phyloP scores from a whole-genome alignment of 495 filamentous ascomycete genomes.

The Daldinia loculata region DNA sequence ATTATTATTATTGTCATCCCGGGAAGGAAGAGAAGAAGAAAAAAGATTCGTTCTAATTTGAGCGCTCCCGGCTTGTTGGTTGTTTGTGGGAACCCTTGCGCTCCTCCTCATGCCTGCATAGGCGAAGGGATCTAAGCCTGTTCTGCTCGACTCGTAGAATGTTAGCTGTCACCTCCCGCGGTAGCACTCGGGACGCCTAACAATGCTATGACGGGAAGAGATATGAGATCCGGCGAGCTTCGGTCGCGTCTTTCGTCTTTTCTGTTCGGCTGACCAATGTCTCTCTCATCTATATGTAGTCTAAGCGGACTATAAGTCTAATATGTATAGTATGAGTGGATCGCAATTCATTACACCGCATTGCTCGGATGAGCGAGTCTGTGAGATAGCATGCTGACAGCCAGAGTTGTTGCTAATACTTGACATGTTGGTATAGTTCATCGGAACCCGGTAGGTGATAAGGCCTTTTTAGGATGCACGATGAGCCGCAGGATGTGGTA shows the following conservation, averaged over 20 bases:
- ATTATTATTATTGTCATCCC: neutral
- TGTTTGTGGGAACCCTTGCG: slow-evolving; percentile 34
- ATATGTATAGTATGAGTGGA: slow-evolving; percentile 15
- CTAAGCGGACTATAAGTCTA: neutral
- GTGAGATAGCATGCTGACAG: neutral
- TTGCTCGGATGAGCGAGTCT: neutral
- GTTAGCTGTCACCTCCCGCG: slow-evolving; percentile 26
- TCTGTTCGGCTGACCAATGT: neutral
- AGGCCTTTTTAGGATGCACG: slow-evolving; percentile 12
- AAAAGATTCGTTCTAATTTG: slow-evolving; percentile 6
- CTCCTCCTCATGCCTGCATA: slow-evolving; percentile 27
- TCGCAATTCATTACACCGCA: slow-evolving; percentile 11
- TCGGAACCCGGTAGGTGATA: slow-evolving; percentile 29
- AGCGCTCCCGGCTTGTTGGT: slow-evolving; percentile 22
- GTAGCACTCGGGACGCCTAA: slow-evolving; percentile 30
- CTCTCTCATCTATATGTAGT: neutral
- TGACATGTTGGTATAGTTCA: neutral
- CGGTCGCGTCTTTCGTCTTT: slow-evolving; percentile 7
- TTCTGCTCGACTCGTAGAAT: slow-evolving; percentile 15
- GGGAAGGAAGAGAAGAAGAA: neutral
- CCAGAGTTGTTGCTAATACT: neutral
- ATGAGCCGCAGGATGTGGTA: slow-evolving; percentile 23
- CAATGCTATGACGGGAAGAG: slow-evolving; percentile 29
- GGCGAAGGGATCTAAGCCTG: slow-evolving; percentile 13
- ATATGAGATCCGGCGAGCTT: slow-evolving; percentile 14